Evolutionary conservation across 495 filamentous ascomycete species (phyloP).

Genomic region (Neurospora sp.): DNA sequence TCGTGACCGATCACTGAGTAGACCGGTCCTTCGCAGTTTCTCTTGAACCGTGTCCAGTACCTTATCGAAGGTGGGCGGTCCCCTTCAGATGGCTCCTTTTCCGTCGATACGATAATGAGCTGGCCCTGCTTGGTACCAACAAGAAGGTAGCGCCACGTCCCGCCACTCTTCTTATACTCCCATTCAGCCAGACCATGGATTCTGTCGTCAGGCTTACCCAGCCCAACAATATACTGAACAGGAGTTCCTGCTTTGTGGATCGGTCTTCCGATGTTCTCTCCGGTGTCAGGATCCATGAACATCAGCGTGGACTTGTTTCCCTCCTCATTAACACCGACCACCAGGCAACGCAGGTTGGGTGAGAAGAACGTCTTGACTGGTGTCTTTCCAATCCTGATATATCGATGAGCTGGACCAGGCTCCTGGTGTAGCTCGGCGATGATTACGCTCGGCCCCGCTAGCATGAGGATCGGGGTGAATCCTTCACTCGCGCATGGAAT

Average conservation of each 20-base stretch:
- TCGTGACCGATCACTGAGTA: slow-evolving; percentile 32
- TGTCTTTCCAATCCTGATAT: slow-evolving; percentile 35
- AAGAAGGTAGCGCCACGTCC: slow-evolving; percentile 36
- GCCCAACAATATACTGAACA: slow-evolving; percentile 27
- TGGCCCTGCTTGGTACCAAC: slow-evolving; percentile 30
- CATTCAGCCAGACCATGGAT: slow-evolving; percentile 36
- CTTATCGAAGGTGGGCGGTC: slow-evolving; percentile 18
- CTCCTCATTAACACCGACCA: slow-evolving; percentile 36
- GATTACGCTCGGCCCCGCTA: slow-evolving; percentile 36
- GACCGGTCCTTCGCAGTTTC: slow-evolving; percentile 25
- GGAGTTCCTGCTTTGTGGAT: slow-evolving; percentile 22
- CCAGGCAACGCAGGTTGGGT: slow-evolving; percentile 36
- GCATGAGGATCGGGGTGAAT: slow-evolving; percentile 23
- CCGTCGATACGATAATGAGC: slow-evolving; percentile 34
- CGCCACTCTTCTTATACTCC: slow-evolving; percentile 29
- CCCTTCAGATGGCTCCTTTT: slow-evolving; percentile 6
- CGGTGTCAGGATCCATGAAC: slow-evolving; percentile 41
- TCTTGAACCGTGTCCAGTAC: slow-evolving; percentile 36
- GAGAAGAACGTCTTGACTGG: slow-evolving; percentile 47
- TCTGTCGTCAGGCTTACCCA: slow-evolving; percentile 30
- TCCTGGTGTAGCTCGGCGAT: slow-evolving; percentile 38
- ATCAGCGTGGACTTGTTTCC: slow-evolving; percentile 24
- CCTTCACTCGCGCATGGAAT: slow-evolving; percentile 14
- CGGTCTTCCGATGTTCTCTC: slow-evolving; percentile 31
- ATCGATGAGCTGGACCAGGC: slow-evolving; percentile 41